Base-by-base conservation (phyloP, 2,329 filamentous ascomycete genomes). In the Colletotrichum destructivum region DNA sequence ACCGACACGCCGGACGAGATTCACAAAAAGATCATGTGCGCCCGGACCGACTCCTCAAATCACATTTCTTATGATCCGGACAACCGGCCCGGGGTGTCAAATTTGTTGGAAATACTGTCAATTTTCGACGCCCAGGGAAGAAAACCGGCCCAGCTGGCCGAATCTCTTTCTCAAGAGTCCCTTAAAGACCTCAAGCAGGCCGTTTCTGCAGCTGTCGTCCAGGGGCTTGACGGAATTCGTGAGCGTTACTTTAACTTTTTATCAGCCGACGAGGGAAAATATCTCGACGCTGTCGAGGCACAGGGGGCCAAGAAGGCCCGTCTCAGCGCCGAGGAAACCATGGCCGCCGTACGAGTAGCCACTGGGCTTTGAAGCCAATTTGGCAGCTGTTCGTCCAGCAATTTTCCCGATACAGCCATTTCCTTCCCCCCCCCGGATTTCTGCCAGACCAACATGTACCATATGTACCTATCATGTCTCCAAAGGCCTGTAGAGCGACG, bases 71-170 rank as follows among this genome's bases (percentile, higher is more conserved):
- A 96, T 79, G 91, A 98, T 74, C 91, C 90, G 0, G 77, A 80
- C 0, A 77, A 75, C 0, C 87, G 96, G 31, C 96, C 96, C 0
- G 96, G 95, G 0, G 93, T 99, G 4, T 91, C 95, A 13, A 99
- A 98, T 79, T 85, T 99, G 15, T 82, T 99, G 1, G 90, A 94
- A 69, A 89, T 99, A 18, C 83, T 96, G n/a, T 91, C 90, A 31
- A 89, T 94, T 73, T 90, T 96, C 75, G 88, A 91, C 65, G 75
- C 79, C 4, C 76, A 80, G 35, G 77, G 78, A 3, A 81, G 84
- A 61, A 83, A 77, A 15, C 81, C 85, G 1, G 74, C 76, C 55
- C 79, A 85, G 52, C 75, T 89, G 23, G 86, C 82, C 2, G 68
- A 78, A 15, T 78, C 78, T 9, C 82, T 84, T 59, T 78, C 79